Evolutionary conservation across 78 protist genomes (phyloP).

Genomic region (Bodo saltans): DNA sequence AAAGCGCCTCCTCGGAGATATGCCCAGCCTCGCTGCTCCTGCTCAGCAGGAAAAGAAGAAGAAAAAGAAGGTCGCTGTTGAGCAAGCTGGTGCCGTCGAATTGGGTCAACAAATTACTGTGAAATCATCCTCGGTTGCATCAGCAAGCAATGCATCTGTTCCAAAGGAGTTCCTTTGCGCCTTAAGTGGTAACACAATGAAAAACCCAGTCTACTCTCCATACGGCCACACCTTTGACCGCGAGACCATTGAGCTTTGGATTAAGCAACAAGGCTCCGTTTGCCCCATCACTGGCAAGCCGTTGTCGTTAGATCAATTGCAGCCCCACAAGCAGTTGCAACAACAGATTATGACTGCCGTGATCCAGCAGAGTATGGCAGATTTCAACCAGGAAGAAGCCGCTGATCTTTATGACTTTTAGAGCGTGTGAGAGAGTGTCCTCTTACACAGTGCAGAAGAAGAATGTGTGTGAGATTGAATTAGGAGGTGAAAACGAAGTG

Average conservation of each 20-base stretch:
- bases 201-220: slow-evolving; percentile 14
- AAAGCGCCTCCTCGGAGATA: background rate
- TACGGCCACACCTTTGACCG: slow-evolving; percentile 14
- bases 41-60: too few species aligned
- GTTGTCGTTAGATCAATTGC: background rate
- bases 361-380: background rate
- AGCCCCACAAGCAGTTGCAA: background rate
- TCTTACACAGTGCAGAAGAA: background rate
- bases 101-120: too few species aligned
- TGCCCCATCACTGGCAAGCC: slow-evolving; percentile 32
- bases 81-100: background rate
- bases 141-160: background rate
- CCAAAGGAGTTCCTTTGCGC: slow-evolving; percentile 3
- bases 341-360: background rate
- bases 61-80: background rate
- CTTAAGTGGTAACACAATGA: slow-evolving; percentile 11
- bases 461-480: too few species aligned
- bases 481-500: too few species aligned
- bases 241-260: slow-evolving; percentile 4
- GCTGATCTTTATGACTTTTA: slow-evolving; percentile 13
- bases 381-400: background rate
- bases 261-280: background rate
- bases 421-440: too few species aligned
- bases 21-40: background rate
- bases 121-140: too few species aligned